These are phyloP conservation scores for Ophiostoma novo-ulmi DNA, from an alignment of 2,329 filamentous ascomycete genomes.

Conservation along the genomic window DNA sequence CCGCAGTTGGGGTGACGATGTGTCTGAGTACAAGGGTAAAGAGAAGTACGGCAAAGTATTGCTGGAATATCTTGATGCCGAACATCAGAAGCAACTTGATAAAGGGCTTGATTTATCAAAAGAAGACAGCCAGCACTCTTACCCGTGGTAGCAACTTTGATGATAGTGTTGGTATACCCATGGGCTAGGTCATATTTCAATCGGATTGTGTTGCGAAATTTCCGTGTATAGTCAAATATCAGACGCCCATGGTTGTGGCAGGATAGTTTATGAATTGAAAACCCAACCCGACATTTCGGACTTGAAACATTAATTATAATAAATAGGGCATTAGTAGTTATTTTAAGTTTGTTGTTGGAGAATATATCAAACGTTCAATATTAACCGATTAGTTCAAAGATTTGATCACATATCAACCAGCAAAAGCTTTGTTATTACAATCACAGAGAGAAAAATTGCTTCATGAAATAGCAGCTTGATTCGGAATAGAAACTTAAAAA, in stretches of 20 bases:
- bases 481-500: neutral
- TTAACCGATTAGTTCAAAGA: too few species aligned
- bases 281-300: too few species aligned
- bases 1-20: constrained; percentile 12
- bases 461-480: neutral
- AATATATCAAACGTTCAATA: too few species aligned
- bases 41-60: constrained; percentile 6
- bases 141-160: constrained; percentile 4
- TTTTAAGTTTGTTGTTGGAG: too few species aligned
- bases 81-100: constrained; percentile 13
- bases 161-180: neutral
- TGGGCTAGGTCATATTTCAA: neutral
- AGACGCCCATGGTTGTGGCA: too few species aligned
- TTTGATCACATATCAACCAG: too few species aligned
- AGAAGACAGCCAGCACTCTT: neutral
- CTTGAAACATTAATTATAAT: too few species aligned
- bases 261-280: too few species aligned
- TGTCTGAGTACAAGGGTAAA: constrained; percentile 15
- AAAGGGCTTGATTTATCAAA: constrained; percentile 6
- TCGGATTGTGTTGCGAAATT: neutral
- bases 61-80: constrained; percentile 4
- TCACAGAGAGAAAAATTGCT: neutral
- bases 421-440: too few species aligned
- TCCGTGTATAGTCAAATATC: neutral
- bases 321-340: too few species aligned